Percentiles rank a stretch among this genome's conserved stretches.
Evolutionary conservation across 352 stramenopile species (phyloP).

Genomic region (Globisporangium nunn): DNA sequence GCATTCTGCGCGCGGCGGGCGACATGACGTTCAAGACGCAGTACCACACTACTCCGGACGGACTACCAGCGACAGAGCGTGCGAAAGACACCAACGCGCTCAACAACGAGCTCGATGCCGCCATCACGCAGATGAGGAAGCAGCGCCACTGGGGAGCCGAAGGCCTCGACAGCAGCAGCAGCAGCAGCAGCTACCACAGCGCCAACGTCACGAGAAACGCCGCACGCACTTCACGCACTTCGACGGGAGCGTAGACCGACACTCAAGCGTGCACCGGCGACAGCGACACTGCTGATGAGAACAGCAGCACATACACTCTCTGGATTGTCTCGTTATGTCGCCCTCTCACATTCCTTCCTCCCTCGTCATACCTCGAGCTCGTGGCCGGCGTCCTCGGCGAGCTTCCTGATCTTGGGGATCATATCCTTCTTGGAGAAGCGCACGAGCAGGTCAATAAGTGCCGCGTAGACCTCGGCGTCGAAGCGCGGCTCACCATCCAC

Average conservation of each 20-base stretch:
- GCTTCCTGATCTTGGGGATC: slow-evolving; percentile 29
- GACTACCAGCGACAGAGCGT: slow-evolving; percentile 12
- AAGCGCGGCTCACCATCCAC: slow-evolving; percentile 30
- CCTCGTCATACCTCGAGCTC: slow-evolving; percentile 3
- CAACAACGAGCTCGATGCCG: slow-evolving; percentile 12
- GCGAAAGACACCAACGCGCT: slow-evolving; percentile 1
- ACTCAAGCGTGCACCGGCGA: neutral
- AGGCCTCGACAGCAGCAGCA: neutral
- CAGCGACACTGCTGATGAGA: too few relatives aligned
- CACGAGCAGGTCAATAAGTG: slow-evolving; percentile 35
- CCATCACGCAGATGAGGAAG: slow-evolving; percentile 7
- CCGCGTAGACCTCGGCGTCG: slow-evolving; percentile 46
- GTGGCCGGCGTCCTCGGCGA: slow-evolving; percentile 23
- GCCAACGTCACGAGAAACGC: neutral
- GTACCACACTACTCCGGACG: slow-evolving; percentile 25
- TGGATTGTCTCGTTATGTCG: neutral
- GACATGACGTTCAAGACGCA: slow-evolving; percentile 19
- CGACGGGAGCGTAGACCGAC: neutral
- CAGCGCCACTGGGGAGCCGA: neutral
- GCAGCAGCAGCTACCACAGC: neutral
- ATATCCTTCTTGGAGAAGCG: slow-evolving; percentile 41
- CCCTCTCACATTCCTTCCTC: neutral
- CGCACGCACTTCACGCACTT: neutral
- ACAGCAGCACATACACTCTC: neutral
- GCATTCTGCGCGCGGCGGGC: slow-evolving; percentile 14